Base-by-base conservation (phyloP, 169 alveolate genomes). In the Ophryocystis elektroscirrha region DNA sequence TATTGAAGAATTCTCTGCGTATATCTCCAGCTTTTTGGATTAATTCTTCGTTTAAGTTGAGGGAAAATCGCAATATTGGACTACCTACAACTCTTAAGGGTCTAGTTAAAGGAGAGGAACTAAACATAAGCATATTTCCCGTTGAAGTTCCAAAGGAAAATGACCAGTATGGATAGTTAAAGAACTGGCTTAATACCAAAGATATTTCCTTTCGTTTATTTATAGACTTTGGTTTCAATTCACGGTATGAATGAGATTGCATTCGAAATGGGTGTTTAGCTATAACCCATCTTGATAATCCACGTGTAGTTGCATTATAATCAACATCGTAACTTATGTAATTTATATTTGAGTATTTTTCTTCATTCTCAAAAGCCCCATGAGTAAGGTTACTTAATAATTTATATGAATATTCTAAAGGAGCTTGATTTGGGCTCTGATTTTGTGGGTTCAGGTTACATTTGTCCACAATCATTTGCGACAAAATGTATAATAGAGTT, bases 251-350 rank as follows among this genome's bases (percentile, higher is more conserved):
- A 32, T 60, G 45, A 2, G 61, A 65, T 0, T 65, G 47, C 23
- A 50, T 53, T 16, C 74, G 54, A 25, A 65, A 65, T n/a, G 74
- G 74, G 25, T 65, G 74, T 58, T 59, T 55, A 26, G 71, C 70
- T 36, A 65, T 65, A 42, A 52, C 56, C 74, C 74, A 65, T 29
- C 74, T 51, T 22, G 70, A 29, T 47, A 42, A 54, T 20, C 18
- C 41, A 1, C 62, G 56, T 4, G 55, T 36, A 12, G 62, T 42
- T 1, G 54, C 25, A 7, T 39, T 25, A 37, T 54, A 54, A 22
- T 54, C 62, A n/a, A 54, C 62, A 23, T 19, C 42, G 56, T 48
- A 56, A 16, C 50, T 42, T 0, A 56, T n/a, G n/a, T n/a, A n/a
- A n/a, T n/a, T n/a, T n/a, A n/a, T n/a, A n/a, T n/a, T n/a, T n/a